Conservation (phyloP, 2,329 filamentous ascomycete species). For the Colletotrichum sp. region DNA sequence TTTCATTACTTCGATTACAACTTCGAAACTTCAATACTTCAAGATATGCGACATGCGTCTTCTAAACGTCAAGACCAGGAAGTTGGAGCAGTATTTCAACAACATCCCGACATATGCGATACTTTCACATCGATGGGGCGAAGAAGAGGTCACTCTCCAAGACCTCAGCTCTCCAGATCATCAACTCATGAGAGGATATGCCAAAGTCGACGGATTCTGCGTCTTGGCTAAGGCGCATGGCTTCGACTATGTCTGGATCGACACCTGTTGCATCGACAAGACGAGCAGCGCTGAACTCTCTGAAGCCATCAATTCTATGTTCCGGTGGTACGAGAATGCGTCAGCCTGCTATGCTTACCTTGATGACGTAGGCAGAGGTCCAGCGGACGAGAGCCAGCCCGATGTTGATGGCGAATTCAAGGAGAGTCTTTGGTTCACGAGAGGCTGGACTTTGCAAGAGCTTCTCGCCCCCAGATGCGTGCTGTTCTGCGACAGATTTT, state of each 20-base stretch:
- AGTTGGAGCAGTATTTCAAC: conserved; percentile 26
- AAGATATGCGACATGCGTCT: conserved; percentile 27
- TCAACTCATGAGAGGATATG: conserved; percentile 21
- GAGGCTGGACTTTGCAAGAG: conserved; percentile 30
- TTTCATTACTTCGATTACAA: not conserved
- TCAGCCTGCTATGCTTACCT: conserved; percentile 18
- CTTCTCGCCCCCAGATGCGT: conserved; percentile 27
- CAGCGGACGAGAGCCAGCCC: not conserved
- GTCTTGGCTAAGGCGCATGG: conserved; percentile 4
- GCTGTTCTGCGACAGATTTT: conserved; percentile 24
- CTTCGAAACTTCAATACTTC: not conserved
- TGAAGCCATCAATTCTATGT: conserved; percentile 22
- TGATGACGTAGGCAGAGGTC: not conserved
- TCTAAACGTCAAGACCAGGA: conserved; percentile 25
- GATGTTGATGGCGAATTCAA: not conserved
- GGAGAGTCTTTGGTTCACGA: conserved; percentile 25
- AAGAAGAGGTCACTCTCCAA: conserved; percentile 33
- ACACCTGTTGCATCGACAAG: conserved; percentile 24
- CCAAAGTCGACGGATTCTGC: conserved; percentile 27
- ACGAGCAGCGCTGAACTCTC: conserved; percentile 13
- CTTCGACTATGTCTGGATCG: conserved; percentile 16
- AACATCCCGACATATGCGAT: conserved; percentile 33
- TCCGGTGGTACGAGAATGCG: conserved; percentile 16
- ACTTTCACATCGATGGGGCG: conserved; percentile 39
- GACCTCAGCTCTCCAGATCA: conserved; percentile 19